phyloP scores from a whole-genome alignment of 2,329 filamentous ascomycete genomes.

The Salinomyces thailandicus region DNA sequence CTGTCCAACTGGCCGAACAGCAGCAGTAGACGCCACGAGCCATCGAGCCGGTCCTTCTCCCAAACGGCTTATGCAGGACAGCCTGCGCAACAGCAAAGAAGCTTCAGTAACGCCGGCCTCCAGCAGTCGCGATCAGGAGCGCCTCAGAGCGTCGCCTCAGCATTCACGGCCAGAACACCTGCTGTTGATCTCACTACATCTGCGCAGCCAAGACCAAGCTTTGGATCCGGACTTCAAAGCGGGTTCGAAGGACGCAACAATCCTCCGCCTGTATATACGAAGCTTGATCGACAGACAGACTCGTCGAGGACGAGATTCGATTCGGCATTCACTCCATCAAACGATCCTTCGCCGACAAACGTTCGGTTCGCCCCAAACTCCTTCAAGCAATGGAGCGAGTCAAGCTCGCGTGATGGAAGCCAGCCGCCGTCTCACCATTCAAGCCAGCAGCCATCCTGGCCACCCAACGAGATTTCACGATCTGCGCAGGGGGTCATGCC shows the following conservation, averaged over 20 bases:
- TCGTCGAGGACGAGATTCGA: conserved; percentile 21
- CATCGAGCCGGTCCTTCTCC: conserved; percentile 18
- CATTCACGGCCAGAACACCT: conserved; percentile 13
- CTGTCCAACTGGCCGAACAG: conserved; percentile 38
- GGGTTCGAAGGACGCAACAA: conserved; percentile 11
- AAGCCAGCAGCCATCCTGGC: conserved; percentile 29
- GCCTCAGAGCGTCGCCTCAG: conserved; percentile 14
- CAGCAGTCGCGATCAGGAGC: conserved; percentile 25
- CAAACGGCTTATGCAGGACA: conserved; percentile 28
- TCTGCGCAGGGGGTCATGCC: conserved; percentile 13
- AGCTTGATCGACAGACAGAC: conserved; percentile 22
- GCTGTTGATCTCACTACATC: conserved; percentile 15
- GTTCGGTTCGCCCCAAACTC: conserved; percentile 33
- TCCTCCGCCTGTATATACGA: conserved; percentile 25
- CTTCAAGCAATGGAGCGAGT: conserved; percentile 36
- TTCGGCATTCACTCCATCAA: conserved; percentile 13
- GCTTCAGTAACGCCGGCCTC: conserved; percentile 26
- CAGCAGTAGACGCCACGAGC: conserved; percentile 24
- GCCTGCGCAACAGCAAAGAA: conserved; percentile 29
- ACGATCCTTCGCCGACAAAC: conserved; percentile 33
- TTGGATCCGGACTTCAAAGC: conserved; percentile 13
- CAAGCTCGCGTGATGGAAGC: conserved; percentile 44
- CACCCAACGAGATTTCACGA: conserved; percentile 11
- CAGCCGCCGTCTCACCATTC: conserved; percentile 47
- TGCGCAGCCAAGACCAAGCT: conserved; percentile 14